These are phyloP conservation scores for Decorospora gaudefroyi DNA, from an alignment of 2,329 filamentous ascomycete species.

Conservation along the genomic window DNA sequence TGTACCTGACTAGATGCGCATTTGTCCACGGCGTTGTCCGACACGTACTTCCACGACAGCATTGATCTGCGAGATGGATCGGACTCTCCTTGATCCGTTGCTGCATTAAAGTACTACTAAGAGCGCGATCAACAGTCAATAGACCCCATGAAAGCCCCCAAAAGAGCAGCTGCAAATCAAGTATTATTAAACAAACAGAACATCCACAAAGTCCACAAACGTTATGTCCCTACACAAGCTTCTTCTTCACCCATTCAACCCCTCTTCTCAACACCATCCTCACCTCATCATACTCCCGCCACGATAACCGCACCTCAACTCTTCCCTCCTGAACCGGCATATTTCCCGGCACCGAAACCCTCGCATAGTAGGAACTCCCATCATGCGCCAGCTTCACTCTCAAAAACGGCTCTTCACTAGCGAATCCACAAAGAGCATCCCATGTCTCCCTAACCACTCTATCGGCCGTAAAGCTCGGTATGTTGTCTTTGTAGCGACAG, in stretches of 20 bases:
- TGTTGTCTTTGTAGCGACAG: constrained; percentile 9
- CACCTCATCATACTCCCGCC: constrained; percentile 6
- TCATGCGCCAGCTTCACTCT: constrained; percentile 4
- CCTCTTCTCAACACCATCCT: constrained; percentile 1
- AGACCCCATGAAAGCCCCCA: too few relatives aligned
- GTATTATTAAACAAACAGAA: not conserved
- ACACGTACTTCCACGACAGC: too few relatives aligned
- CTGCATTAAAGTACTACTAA: too few relatives aligned
- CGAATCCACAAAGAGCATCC: constrained; percentile 1
- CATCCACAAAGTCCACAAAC: too few relatives aligned
- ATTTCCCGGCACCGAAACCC: not conserved
- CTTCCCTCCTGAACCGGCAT: constrained; percentile 2
- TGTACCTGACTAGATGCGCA: too few relatives aligned
- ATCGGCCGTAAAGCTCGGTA: not conserved
- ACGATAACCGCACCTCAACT: not conserved
- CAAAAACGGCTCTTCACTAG: not conserved
- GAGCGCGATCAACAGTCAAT: too few relatives aligned
- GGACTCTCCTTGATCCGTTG: too few relatives aligned
- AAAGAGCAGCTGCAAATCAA: not conserved
- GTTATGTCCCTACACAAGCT: not conserved
- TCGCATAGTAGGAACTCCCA: not conserved
- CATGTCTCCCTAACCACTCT: constrained; percentile 4
- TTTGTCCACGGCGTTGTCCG: too few relatives aligned
- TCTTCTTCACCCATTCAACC: constrained; percentile 3
- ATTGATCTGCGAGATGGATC: too few relatives aligned